Conservation (phyloP, 768 basidiomycete genomes). For the Calocybe indica region DNA sequence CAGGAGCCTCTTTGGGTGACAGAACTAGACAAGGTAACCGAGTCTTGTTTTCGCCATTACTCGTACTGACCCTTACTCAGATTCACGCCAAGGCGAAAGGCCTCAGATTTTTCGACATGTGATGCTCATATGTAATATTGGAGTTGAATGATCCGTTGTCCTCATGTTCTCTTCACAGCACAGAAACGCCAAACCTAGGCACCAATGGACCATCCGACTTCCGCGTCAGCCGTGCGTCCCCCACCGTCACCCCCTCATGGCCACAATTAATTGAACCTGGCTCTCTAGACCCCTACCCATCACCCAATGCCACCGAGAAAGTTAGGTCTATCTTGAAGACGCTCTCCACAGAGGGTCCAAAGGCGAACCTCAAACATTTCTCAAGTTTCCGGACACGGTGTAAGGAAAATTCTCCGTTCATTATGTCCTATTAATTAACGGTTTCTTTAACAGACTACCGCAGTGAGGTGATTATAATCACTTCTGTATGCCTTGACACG, state of each 20-base stretch:
- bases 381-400: slow-evolving; percentile 70
- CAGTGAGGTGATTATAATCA: slow-evolving; percentile 52
- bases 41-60: slow-evolving; percentile 1
- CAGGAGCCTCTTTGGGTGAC: slow-evolving; percentile 74
- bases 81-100: slow-evolving; percentile 75
- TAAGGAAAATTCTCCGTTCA: slow-evolving; percentile 26
- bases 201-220: too few species aligned
- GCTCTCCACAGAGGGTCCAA: slow-evolving; percentile 60
- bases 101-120: slow-evolving; percentile 86
- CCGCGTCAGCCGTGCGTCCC: too few species aligned
- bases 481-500: slow-evolving; percentile 10
- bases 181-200: slow-evolving; percentile 65
- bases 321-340: slow-evolving; percentile 56
- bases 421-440: slow-evolving; percentile 8
- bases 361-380: slow-evolving; percentile 59
- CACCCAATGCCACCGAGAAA: slow-evolving; percentile 54
- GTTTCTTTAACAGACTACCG: slow-evolving; percentile 49
- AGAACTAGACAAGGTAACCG: slow-evolving; percentile 78
- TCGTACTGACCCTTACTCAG: slow-evolving; percentile 28
- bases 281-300: slow-evolving; percentile 34
- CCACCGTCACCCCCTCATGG: too few species aligned
- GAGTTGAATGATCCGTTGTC: not conserved
- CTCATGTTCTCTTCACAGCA: slow-evolving; percentile 36
- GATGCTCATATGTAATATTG: slow-evolving; percentile 17
- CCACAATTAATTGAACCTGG: too few species aligned